Base-by-base conservation (phyloP, 768 basidiomycete species). In the Termitomyces sp. region DNA sequence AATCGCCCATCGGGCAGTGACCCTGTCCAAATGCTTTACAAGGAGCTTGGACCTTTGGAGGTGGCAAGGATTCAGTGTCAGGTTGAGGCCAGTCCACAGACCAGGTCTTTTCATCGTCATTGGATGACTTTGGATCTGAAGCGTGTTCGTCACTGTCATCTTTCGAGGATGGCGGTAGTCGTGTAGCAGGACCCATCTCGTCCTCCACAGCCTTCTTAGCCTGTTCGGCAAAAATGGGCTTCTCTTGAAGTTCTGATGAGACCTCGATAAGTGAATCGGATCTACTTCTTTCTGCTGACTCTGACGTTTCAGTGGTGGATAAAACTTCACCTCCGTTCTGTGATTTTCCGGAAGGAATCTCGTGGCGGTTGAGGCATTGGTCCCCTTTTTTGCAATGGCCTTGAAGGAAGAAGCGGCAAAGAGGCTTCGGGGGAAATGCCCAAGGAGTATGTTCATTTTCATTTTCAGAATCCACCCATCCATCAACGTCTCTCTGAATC, bases 1-100 rank as follows among this genome's bases (percentile, higher is more conserved):
- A 48, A 34, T 74, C 73, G 12, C 73, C 74, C 11, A 29, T 62
- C 11, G 6, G 10, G 54, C 77, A 78, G 64, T 70, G 66, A 9
- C 77, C 76, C 63, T 78, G 75, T 2, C 72, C 74, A 65, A 71
- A 76, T 25, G 57, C 65, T 59, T 68, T 72, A 63, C 77, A 79
- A 29, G 72, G 73, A 29, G 67, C 60, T 54, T 72, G 63, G 4
- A 65, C 63, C 56, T 69, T 69, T 1, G 43, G 8, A 10, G 55
- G 62, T 36, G 47, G 43, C 8, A 61, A 55, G 4, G 59, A n/a
- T 10, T 52, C 53, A 37, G 38, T 46, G 31, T 54, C 51, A 20
- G 67, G 66, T 31, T 65, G 57, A 6, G 60, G 57, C 69, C 67
- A 69, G 25, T 64, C 53, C 50, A 17, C 52, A 25, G 57, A 53